Conservation (phyloP, 768 basidiomycete species). For the Multifurca ochricompacta region DNA sequence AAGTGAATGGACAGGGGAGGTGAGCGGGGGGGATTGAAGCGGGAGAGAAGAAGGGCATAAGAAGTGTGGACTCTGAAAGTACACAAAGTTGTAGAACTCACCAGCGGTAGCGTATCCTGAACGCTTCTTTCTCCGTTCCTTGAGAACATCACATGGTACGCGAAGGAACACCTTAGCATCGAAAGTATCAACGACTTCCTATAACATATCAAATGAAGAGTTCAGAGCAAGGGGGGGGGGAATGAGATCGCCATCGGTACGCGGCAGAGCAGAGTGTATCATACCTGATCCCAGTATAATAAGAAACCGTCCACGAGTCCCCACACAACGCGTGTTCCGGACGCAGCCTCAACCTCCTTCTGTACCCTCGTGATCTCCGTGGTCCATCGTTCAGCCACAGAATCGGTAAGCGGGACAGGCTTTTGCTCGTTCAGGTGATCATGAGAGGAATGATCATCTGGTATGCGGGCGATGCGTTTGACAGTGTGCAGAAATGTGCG, state of each 20-base stretch:
- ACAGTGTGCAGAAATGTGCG: conserved; percentile 53
- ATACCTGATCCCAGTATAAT: conserved; percentile 83
- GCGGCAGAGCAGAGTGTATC: no score
- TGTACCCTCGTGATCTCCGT: conserved; percentile 44
- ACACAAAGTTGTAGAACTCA: conserved; percentile 33
- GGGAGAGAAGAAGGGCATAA: neutral
- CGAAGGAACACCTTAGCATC: conserved; percentile 83
- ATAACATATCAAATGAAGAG: conserved; percentile 5
- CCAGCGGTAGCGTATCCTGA: conserved; percentile 88
- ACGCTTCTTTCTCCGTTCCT: conserved; percentile 66
- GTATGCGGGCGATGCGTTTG: conserved; percentile 59
- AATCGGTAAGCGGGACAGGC: conserved; percentile 50
- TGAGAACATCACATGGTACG: conserved; percentile 68
- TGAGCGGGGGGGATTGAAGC: conserved; percentile 20
- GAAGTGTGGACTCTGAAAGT: neutral
- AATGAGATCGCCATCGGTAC: no score
- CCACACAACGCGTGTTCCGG: conserved; percentile 55
- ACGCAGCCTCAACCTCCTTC: conserved; percentile 32
- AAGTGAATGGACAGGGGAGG: conserved; percentile 27
- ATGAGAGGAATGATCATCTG: conserved; percentile 68
- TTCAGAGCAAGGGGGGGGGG: neutral
- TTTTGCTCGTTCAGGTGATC: conserved; percentile 89
- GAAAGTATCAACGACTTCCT: conserved; percentile 64
- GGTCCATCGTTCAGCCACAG: conserved; percentile 41
- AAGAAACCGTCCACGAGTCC: conserved; percentile 91